Base-by-base conservation (phyloP, 23 red algal species). In the Gracilaria gracilis region DNA sequence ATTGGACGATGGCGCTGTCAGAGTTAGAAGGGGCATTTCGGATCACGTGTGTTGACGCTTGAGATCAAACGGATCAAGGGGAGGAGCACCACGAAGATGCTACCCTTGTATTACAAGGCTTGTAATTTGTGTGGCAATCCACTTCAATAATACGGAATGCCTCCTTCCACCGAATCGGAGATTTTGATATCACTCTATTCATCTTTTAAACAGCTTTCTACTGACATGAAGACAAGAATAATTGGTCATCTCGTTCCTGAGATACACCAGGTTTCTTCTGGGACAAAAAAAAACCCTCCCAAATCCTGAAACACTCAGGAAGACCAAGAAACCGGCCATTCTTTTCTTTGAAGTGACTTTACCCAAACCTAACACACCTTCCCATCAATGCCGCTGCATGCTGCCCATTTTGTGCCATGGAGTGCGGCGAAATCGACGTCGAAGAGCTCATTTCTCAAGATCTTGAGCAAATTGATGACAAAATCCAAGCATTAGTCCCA, bases 91-190 rank as follows among this genome's bases (percentile, higher is more conserved):
- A n/a, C n/a, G n/a, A n/a, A n/a, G n/a, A n/a, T n/a, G n/a, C n/a
- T n/a, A n/a, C n/a, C n/a, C n/a, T n/a, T n/a, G n/a, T n/a, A n/a
- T 48, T 48, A 48, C 44, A 48, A 48, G 44, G 44, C n/a, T n/a
- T n/a, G n/a, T n/a, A n/a, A n/a, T n/a, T n/a, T n/a, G n/a, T n/a
- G n/a, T n/a, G 66, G 37, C 66, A 71, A 39, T n/a, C 66, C 66
- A 71, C 37, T 71, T 71, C 66, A 71, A 40, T 38, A 37, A 71
- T 5, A 37, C 66, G 31, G 29, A 71, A 71, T 71, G 66, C 28
- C 66, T 36, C 66, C 5, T 2, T 71, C 11, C 37, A 14, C 3
- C 6, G 2, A 14, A 14, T 71, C 11, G 33, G 31, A 71, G 66
- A 39, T 71, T 37, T 24, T 17, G 7, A 36, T 21, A 71, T 24